Evolutionary conservation across 2,329 filamentous ascomycete genomes (phyloP).

Genomic region (Aspergillus aculeatus): DNA sequence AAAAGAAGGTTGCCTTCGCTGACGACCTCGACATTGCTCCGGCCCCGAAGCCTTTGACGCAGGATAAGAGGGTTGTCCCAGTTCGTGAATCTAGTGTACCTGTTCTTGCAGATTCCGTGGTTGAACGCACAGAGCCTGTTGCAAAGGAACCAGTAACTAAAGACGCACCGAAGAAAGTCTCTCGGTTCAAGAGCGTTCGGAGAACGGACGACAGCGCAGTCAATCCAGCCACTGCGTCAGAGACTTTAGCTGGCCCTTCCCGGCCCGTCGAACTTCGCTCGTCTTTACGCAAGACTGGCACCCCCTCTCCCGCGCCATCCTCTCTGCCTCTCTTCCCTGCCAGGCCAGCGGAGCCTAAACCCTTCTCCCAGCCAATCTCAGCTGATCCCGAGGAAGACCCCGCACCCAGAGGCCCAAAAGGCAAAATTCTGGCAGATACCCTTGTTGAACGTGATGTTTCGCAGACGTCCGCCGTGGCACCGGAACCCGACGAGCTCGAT

Average conservation of each 20-base stretch:
- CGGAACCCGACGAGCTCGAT: conserved; percentile 67
- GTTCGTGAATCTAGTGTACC: conserved; percentile 28
- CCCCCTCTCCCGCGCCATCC: conserved; percentile 21
- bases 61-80: conserved; percentile 30
- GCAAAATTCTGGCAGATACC: conserved; percentile 58
- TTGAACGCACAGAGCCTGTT: conserved; percentile 40
- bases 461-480: conserved; percentile 33
- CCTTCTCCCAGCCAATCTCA: conserved; percentile 39
- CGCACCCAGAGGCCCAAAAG: conserved; percentile 43
- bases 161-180: conserved; percentile 39
- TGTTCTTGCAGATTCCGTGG: conserved; percentile 43
- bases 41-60: conserved; percentile 31
- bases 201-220: conserved; percentile 14
- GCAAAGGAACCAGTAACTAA: conserved; percentile 19
- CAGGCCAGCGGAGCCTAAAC: conserved; percentile 36
- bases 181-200: conserved; percentile 45
- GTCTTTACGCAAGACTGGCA: conserved; percentile 23
- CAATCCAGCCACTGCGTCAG: conserved; percentile 10
- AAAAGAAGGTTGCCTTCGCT: conserved; percentile 80
- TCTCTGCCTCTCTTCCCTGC: conserved; percentile 40
- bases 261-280: conserved; percentile 21
- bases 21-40: conserved; percentile 68
- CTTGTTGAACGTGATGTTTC: conserved; percentile 53
- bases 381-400: conserved; percentile 22
- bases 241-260: conserved; percentile 13